A percentile compares a stretch with the other conserved stretches of the same genome.
Conservation (phyloP, 108 stramenopile species). For the Cylindrotheca fusiformis region DNA sequence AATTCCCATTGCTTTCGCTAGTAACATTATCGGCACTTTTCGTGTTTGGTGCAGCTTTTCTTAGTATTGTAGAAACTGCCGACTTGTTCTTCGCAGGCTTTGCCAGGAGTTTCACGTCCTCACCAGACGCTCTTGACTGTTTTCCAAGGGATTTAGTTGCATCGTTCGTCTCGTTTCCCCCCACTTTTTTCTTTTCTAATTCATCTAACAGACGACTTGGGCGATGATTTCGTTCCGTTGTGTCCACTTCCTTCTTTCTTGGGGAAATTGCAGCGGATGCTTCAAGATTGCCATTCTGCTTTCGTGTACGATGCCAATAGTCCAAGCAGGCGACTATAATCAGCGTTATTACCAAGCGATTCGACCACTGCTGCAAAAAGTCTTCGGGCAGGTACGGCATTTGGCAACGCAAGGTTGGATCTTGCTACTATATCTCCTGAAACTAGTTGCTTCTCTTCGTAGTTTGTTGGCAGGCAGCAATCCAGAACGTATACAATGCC, state of each 20-base stretch:
- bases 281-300: neutral
- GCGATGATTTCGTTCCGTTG: neutral
- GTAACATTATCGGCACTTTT: neutral
- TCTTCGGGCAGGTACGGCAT: neutral
- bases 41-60: neutral
- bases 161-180: neutral
- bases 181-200: neutral
- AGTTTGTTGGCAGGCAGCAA: too few species aligned
- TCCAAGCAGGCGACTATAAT: slow-evolving; percentile 2
- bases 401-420: too few species aligned
- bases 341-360: slow-evolving; percentile 4
- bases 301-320: neutral
- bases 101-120: neutral
- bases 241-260: neutral
- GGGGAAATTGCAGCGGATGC: neutral
- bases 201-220: slow-evolving; percentile 1
- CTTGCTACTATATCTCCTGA: too few species aligned
- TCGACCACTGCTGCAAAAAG: slow-evolving; percentile 1
- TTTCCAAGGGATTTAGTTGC: neutral
- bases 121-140: neutral
- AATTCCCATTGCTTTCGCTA: neutral
- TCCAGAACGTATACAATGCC: too few species aligned
- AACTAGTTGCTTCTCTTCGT: too few species aligned
- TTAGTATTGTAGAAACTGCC: neutral
- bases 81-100: neutral